phyloP scores from a whole-genome alignment of 2,329 filamentous ascomycete species.

The Neoarthrinium moseri region DNA sequence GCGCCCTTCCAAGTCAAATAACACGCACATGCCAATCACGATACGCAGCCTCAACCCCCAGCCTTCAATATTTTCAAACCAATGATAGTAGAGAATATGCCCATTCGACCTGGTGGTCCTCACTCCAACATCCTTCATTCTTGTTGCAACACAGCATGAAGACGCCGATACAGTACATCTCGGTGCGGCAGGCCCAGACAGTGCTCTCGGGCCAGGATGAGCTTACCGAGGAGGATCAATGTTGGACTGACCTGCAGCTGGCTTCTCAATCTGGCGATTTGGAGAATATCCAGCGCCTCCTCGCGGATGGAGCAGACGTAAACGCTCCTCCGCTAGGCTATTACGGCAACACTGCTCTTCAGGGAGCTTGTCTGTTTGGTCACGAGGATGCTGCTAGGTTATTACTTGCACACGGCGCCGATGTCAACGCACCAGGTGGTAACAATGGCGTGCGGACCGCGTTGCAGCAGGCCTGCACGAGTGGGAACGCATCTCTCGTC shows the following conservation, averaged over 20 bases:
- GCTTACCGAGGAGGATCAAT: slow-evolving; percentile 22
- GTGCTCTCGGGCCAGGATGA: slow-evolving; percentile 5
- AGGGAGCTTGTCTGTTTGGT: slow-evolving; percentile 24
- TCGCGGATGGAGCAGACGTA: slow-evolving; percentile 24
- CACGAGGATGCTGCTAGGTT: slow-evolving; percentile 17
- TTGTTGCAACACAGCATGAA: not conserved
- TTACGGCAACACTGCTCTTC: slow-evolving; percentile 26
- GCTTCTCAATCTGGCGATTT: slow-evolving; percentile 31
- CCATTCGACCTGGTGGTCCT: not conserved
- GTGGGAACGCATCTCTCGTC: slow-evolving; percentile 17
- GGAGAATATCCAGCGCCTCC: slow-evolving; percentile 18
- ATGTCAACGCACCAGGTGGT: slow-evolving; percentile 26
- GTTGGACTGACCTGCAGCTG: slow-evolving; percentile 34
- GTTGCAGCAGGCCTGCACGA: slow-evolving; percentile 28
- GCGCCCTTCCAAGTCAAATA: too few species aligned
- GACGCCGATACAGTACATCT: not conserved
- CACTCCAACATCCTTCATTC: not conserved
- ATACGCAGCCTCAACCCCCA: too few species aligned
- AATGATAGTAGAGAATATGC: too few species aligned
- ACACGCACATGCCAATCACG: too few species aligned
- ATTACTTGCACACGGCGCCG: slow-evolving; percentile 19
- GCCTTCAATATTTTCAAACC: not conserved
- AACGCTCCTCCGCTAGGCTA: slow-evolving; percentile 22
- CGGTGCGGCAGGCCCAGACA: slow-evolving; percentile 2
- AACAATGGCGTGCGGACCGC: slow-evolving; percentile 26